Evolutionary conservation across 1,284 basidiomycete genomes (phyloP).

Genomic region (Cryptococcus jaspeensis): DNA sequence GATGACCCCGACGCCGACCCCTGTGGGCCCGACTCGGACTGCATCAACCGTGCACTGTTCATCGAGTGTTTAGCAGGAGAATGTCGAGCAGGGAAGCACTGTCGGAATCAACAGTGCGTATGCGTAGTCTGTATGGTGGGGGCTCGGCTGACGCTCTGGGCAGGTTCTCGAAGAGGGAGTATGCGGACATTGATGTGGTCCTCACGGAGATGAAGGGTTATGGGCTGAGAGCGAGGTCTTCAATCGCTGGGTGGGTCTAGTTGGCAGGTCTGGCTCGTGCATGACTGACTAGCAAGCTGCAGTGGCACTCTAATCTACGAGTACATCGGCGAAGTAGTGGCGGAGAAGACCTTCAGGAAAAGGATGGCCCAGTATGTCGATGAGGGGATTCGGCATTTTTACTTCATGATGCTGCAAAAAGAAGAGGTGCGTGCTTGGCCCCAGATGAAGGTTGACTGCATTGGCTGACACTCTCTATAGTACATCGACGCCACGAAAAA

Average conservation of each 20-base stretch:
- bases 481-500: constrained; percentile 98
- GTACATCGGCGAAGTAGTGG: constrained; percentile 96
- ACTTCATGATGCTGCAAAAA: constrained; percentile 99
- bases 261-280: neutral
- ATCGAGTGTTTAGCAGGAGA: constrained; percentile 89
- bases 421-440: constrained; percentile 70
- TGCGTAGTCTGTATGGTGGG: neutral
- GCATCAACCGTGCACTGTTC: constrained; percentile 96
- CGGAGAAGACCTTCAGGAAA: constrained; percentile 80
- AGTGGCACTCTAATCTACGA: constrained; percentile 96
- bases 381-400: constrained; percentile 94
- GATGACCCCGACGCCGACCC: constrained; percentile 62
- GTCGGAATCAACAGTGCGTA: constrained; percentile 87
- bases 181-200: constrained; percentile 86
- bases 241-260: constrained; percentile 67
- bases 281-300: constrained; percentile 10
- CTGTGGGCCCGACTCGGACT: constrained; percentile 87
- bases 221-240: constrained; percentile 74
- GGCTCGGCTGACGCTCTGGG: neutral
- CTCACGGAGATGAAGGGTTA: constrained; percentile 94
- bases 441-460: neutral
- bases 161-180: constrained; percentile 83
- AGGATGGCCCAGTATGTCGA: constrained; percentile 91
- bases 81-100: constrained; percentile 77
- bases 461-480: constrained; percentile 53